These are phyloP conservation scores for Boletus pseudopeckii DNA, from an alignment of 768 basidiomycete genomes.

Conservation along the genomic window DNA sequence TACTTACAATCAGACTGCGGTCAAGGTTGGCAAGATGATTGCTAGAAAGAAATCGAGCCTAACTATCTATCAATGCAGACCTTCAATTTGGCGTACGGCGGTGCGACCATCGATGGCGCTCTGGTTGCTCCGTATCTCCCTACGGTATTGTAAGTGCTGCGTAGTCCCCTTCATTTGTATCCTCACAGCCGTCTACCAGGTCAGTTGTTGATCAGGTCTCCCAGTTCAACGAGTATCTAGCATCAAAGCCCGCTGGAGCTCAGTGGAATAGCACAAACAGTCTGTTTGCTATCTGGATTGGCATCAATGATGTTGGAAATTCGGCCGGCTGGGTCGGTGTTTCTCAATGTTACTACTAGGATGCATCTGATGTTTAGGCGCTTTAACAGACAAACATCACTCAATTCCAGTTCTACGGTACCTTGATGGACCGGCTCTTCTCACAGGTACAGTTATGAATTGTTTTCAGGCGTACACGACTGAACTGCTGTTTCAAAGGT, in stretches of 20 bases:
- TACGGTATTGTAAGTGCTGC: constrained; percentile 47
- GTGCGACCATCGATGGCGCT: constrained; percentile 58
- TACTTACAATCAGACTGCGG: constrained; percentile 54
- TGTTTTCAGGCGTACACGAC: not conserved
- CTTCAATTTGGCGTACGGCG: constrained; percentile 66
- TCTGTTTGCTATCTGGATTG: constrained; percentile 68
- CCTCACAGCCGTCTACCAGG: constrained; percentile 4
- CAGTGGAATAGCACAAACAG: constrained; percentile 57
- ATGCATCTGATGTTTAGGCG: not conserved
- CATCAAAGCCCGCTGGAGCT: constrained; percentile 45
- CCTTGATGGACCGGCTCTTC: constrained; percentile 26
- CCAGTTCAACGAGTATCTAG: constrained; percentile 48
- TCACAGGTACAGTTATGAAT: constrained; percentile 20
- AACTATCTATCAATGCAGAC: constrained; percentile 33
- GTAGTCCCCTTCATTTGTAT: not conserved
- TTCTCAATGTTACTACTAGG: not conserved
- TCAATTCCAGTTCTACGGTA: constrained; percentile 22
- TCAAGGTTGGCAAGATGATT: constrained; percentile 35
- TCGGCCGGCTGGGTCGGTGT: constrained; percentile 17
- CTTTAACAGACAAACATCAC: constrained; percentile 22
- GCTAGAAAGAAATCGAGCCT: not conserved
- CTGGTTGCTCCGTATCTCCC: constrained; percentile 54
- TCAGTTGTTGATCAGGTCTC: constrained; percentile 53
- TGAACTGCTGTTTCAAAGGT: constrained; percentile 5
- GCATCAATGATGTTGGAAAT: constrained; percentile 58